Conservation (phyloP, 2,329 filamentous ascomycete genomes). For the Xylaria sp. region DNA sequence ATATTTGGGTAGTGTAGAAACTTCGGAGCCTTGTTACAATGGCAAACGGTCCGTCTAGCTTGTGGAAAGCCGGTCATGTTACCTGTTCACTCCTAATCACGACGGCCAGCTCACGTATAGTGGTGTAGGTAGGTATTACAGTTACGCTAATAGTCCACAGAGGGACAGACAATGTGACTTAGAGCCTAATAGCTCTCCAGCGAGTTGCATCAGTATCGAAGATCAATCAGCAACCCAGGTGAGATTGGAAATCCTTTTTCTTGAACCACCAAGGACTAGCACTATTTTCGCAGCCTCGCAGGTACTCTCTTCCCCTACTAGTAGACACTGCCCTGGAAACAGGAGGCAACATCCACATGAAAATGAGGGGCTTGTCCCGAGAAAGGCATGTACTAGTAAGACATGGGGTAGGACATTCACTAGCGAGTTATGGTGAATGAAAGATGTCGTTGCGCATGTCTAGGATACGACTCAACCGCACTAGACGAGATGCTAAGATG, state of each 20-base stretch:
- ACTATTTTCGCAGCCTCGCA: slow-evolving; percentile 12
- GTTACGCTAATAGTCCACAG: not conserved
- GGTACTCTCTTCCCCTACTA: not conserved
- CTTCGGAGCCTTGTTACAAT: slow-evolving; percentile 7
- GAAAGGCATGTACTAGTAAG: slow-evolving; percentile 30
- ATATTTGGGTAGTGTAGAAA: not conserved
- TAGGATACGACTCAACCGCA: slow-evolving; percentile 13
- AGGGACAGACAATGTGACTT: slow-evolving; percentile 4
- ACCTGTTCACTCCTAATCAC: slow-evolving; percentile 21
- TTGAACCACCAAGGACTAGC: slow-evolving; percentile 5
- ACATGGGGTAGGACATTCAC: slow-evolving; percentile 34
- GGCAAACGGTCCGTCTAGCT: slow-evolving; percentile 22
- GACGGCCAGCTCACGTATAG: slow-evolving; percentile 2
- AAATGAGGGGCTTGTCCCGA: slow-evolving; percentile 36
- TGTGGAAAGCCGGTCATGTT: slow-evolving; percentile 13
- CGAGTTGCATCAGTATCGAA: slow-evolving; percentile 4
- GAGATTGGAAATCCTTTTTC: slow-evolving; percentile 16
- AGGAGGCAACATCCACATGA: slow-evolving; percentile 21
- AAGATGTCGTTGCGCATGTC: slow-evolving; percentile 29
- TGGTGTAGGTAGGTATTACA: not conserved
- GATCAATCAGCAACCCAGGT: slow-evolving; percentile 7
- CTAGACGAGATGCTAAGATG: slow-evolving; percentile 14
- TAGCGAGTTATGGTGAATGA: slow-evolving; percentile 24
- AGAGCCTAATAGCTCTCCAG: slow-evolving; percentile 6
- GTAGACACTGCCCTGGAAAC: not conserved